Conservation (phyloP, 257 asterid genomes). For the Fraxinus quadrangulata region DNA sequence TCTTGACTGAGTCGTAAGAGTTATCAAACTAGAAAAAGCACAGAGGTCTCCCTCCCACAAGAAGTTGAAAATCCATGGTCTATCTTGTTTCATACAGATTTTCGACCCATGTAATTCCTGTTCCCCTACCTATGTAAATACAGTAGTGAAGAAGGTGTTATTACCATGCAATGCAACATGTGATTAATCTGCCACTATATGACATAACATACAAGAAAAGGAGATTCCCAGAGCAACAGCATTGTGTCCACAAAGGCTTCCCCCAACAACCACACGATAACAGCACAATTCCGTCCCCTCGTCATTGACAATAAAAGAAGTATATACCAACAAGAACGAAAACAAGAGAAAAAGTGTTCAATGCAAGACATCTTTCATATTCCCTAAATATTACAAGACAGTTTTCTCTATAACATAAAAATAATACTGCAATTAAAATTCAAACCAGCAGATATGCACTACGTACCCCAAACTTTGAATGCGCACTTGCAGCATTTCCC, state of each 20-base stretch:
- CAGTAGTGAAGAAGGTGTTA: not conserved
- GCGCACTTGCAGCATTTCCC: constrained; percentile 75
- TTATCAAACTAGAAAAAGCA: too few species aligned
- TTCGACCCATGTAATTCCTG: not conserved
- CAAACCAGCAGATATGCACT: constrained; percentile 17
- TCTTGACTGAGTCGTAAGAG: too few species aligned
- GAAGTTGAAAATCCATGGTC: not conserved
- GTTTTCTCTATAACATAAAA: constrained; percentile 6
- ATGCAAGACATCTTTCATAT: too few species aligned
- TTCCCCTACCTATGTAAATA: too few species aligned
- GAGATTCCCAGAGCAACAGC: not conserved
- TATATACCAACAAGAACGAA: too few species aligned
- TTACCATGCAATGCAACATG: not conserved
- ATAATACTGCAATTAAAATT: not conserved
- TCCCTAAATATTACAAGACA: not conserved
- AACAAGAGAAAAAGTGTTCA: too few species aligned
- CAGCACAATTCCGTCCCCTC: not conserved
- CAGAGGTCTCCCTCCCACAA: not conserved
- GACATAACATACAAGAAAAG: not conserved
- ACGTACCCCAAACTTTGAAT: constrained; percentile 80
- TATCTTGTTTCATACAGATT: not conserved
- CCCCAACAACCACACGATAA: not conserved
- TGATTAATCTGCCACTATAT: not conserved
- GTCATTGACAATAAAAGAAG: not conserved
- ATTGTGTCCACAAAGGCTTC: not conserved